Conservation (phyloP, 495 filamentous ascomycete genomes). For the Hypoxylon intermedium region DNA sequence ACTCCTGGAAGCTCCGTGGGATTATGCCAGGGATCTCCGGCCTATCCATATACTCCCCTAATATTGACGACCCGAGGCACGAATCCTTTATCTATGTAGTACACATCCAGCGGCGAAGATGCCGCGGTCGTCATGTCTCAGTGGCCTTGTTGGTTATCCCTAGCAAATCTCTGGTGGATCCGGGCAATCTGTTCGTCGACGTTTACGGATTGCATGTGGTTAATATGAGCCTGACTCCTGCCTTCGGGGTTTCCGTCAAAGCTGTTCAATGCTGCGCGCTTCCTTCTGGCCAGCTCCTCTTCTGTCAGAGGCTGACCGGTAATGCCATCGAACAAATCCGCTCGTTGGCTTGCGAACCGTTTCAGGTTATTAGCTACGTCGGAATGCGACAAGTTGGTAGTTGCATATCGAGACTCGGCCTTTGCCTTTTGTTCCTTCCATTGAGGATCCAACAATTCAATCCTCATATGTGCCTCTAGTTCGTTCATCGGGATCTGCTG, state of each 20-base stretch:
- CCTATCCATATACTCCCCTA: neutral
- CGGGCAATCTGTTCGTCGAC: conserved; percentile 75
- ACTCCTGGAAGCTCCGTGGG: neutral
- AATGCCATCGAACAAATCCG: conserved; percentile 85
- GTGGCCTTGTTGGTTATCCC: conserved; percentile 49
- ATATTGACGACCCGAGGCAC: neutral
- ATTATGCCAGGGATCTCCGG: neutral
- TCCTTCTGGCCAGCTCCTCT: conserved; percentile 79
- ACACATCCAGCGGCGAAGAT: conserved; percentile 7
- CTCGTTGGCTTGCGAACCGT: conserved; percentile 90
- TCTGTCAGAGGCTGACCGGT: conserved; percentile 70
- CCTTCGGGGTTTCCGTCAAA: conserved; percentile 69
- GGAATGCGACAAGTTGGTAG: conserved; percentile 83
- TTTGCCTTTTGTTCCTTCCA: conserved; percentile 97
- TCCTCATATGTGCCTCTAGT: conserved; percentile 92
- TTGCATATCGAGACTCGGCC: conserved; percentile 79
- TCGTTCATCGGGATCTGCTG: conserved; percentile 86
- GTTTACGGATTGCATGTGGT: conserved; percentile 67
- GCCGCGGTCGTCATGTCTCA: neutral
- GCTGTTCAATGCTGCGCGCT: conserved; percentile 70
- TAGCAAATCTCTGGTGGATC: conserved; percentile 69
- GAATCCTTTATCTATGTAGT: neutral
- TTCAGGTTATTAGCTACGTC: conserved; percentile 96
- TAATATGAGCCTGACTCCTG: conserved; percentile 60
- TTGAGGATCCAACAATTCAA: conserved; percentile 91